phyloP scores from a whole-genome alignment of 805 yeast genomes.

The Saccharomyces eubayanus region DNA sequence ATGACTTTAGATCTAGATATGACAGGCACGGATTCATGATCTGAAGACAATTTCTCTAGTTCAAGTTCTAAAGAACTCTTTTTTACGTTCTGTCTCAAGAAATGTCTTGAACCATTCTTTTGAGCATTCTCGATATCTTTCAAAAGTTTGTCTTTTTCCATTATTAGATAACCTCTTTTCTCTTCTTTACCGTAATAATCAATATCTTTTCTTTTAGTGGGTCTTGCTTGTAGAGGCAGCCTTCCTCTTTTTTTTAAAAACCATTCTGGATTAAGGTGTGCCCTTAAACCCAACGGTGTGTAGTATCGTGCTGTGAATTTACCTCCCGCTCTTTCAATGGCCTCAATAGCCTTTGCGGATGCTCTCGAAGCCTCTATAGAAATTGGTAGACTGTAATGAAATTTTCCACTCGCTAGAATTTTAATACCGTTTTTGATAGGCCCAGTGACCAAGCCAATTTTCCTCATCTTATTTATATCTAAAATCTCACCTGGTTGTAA shows the following conservation, averaged over 20 bases:
- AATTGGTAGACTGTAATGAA: slow-evolving; percentile 47
- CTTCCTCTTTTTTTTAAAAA: slow-evolving; percentile 65
- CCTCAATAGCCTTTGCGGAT: slow-evolving; percentile 59
- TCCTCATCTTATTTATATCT: slow-evolving; percentile 68
- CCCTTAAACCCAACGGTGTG: slow-evolving; percentile 57
- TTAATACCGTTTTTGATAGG: slow-evolving; percentile 72
- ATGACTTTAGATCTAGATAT: not conserved
- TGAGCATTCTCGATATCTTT: slow-evolving; percentile 19
- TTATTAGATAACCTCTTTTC: slow-evolving; percentile 66
- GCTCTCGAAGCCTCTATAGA: slow-evolving; percentile 80
- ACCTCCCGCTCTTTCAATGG: slow-evolving; percentile 68
- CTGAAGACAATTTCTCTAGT: slow-evolving; percentile 33
- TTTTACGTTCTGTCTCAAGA: slow-evolving; percentile 21
- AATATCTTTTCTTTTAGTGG: slow-evolving; percentile 73
- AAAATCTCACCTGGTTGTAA: slow-evolving; percentile 53
- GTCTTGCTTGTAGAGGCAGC: slow-evolving; percentile 78
- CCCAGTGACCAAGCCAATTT: slow-evolving; percentile 66
- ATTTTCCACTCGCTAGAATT: slow-evolving; percentile 60
- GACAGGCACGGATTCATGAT: slow-evolving; percentile 17
- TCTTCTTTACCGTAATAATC: slow-evolving; percentile 63
- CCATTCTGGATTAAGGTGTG: slow-evolving; percentile 68
- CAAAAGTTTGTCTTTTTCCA: slow-evolving; percentile 30
- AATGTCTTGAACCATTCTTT: slow-evolving; percentile 12
- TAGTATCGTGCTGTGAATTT: slow-evolving; percentile 65
- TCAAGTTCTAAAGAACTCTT: slow-evolving; percentile 28